A percentile compares a stretch with the other conserved stretches of the same genome.
Conservation (phyloP, 805 yeast genomes). For the Zygosaccharomyces rouxii region DNA sequence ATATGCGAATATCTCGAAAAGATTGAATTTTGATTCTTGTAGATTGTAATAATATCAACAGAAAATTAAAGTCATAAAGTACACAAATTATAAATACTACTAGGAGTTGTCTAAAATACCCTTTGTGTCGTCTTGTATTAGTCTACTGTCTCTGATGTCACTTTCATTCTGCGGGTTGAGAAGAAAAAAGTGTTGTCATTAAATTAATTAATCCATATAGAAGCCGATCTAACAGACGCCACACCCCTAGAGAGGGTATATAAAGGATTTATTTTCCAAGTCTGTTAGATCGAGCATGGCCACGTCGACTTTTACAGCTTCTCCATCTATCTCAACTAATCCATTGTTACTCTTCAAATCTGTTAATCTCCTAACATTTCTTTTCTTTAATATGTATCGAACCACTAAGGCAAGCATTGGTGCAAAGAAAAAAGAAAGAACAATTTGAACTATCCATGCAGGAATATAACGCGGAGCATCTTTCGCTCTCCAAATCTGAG, state of each 20-base stretch:
- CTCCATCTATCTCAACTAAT: conserved; percentile 33
- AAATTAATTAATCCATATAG: neutral
- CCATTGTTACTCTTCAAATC: conserved; percentile 20
- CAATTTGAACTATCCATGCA: conserved; percentile 55
- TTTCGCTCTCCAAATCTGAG: conserved; percentile 50
- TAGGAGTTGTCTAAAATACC: no score
- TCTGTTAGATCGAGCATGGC: conserved; percentile 52
- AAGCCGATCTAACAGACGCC: no score
- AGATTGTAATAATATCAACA: no score
- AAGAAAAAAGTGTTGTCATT: no score
- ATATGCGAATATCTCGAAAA: neutral
- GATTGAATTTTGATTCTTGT: no score
- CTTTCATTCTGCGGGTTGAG: no score
- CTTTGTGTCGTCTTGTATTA: no score
- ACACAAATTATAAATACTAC: no score
- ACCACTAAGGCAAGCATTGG: conserved; percentile 43
- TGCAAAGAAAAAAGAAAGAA: conserved; percentile 45
- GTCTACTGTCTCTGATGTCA: no score
- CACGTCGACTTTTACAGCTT: conserved; percentile 31
- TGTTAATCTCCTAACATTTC: conserved; percentile 42
- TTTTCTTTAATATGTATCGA: conserved; percentile 41
- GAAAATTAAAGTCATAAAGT: no score
- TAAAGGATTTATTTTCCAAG: conserved; percentile 46
- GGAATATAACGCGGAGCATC: conserved; percentile 44
- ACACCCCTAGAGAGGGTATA: conserved; percentile 51